These are phyloP conservation scores for Boletus insuetus DNA, from an alignment of 768 basidiomycete species.

Conservation along the genomic window DNA sequence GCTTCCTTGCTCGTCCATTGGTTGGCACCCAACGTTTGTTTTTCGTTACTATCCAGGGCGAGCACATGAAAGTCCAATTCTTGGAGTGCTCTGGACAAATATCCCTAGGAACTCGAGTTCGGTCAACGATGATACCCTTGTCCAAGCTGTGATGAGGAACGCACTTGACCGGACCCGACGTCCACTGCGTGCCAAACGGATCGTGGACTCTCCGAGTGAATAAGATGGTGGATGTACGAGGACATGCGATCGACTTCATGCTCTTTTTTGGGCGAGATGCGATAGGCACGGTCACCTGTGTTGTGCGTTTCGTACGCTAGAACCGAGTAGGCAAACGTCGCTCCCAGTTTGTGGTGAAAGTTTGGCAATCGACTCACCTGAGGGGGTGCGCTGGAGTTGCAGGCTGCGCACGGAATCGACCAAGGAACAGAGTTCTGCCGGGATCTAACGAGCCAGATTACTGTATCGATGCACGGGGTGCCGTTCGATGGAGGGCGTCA, in stretches of 20 bases:
- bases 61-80: constrained; percentile 47
- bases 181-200: constrained; percentile 55
- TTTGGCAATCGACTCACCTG: constrained; percentile 9
- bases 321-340: background rate
- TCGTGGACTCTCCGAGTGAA: constrained; percentile 23
- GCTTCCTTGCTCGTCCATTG: constrained; percentile 36
- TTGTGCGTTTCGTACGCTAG: constrained; percentile 7
- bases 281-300: constrained; percentile 25
- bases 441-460: constrained; percentile 16
- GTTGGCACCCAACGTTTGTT: constrained; percentile 58
- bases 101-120: constrained; percentile 41
- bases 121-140: background rate
- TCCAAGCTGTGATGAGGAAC: constrained; percentile 5
- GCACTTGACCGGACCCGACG: constrained; percentile 70
- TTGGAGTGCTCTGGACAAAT: constrained; percentile 53
- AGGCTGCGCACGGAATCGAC: constrained; percentile 23
- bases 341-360: background rate
- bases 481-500: background rate
- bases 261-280: constrained; percentile 75
- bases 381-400: constrained; percentile 26
- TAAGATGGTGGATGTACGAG: constrained; percentile 44
- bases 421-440: constrained; percentile 19
- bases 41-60: constrained; percentile 61
- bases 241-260: constrained; percentile 72
- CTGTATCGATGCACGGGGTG: background rate